A percentile compares a stretch with the other conserved stretches of the same genome.
Conservation (phyloP, 306 rosid genomes). For the Calophaca sinica region DNA sequence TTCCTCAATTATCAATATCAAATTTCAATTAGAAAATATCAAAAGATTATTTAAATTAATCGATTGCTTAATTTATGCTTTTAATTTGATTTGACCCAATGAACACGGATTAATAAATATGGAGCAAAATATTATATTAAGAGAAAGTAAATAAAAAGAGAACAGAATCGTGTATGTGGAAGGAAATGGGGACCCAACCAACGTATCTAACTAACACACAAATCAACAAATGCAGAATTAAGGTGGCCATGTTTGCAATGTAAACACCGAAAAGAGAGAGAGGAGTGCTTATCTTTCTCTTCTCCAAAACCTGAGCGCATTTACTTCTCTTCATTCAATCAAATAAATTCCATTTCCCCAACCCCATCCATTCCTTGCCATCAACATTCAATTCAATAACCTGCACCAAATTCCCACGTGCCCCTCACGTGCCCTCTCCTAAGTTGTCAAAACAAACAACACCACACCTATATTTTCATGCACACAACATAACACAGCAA, state of each 20-base stretch:
- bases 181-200: slow-evolving; percentile 1
- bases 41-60: neutral
- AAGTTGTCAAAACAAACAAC: neutral
- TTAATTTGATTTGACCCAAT: neutral
- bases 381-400: slow-evolving; percentile 40
- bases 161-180: neutral
- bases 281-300: neutral
- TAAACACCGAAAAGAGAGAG: slow-evolving; percentile 2
- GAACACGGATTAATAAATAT: neutral
- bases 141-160: neutral
- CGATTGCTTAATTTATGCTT: neutral
- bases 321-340: slow-evolving; percentile 37
- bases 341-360: slow-evolving; percentile 37
- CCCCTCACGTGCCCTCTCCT: slow-evolving; percentile 38
- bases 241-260: too few species aligned
- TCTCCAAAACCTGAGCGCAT: slow-evolving; percentile 42
- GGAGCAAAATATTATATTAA: neutral
- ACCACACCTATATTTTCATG: neutral
- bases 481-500: neutral
- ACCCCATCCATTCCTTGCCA: slow-evolving; percentile 30
- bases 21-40: neutral
- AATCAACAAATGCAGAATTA: neutral
- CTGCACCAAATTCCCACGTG: slow-evolving; percentile 36
- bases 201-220: neutral
- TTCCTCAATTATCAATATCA: neutral